Percentiles rank a stretch among this genome's conserved stretches.
phyloP scores from a whole-genome alignment of 2,329 filamentous ascomycete genomes.

The Neopestalotiopsis clavispora region DNA sequence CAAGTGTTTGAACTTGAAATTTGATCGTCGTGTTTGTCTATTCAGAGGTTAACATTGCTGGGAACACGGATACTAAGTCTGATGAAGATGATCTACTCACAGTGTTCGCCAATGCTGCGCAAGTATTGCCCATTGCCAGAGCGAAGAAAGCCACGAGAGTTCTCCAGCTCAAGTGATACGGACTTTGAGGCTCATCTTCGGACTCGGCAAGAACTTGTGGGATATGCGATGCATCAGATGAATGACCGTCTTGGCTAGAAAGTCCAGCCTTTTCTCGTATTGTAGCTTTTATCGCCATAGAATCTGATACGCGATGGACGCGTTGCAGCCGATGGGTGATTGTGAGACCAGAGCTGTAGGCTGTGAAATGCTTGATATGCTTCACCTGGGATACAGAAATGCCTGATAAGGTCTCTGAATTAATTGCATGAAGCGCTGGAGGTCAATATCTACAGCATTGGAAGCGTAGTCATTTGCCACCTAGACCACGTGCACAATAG shows the following conservation, averaged over 20 bases:
- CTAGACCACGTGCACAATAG: background rate
- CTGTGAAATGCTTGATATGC: background rate
- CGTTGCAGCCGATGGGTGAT: background rate
- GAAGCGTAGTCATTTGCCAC: background rate
- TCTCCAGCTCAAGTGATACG: slow-evolving; percentile 8
- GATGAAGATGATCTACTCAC: background rate
- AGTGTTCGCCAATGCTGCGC: slow-evolving; percentile 12
- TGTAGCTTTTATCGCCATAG: background rate
- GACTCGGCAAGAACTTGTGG: background rate
- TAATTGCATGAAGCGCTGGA: no score
- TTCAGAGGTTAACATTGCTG: no score
- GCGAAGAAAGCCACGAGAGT: slow-evolving; percentile 10
- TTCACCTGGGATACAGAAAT: no score
- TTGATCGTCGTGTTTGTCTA: slow-evolving; percentile 14
- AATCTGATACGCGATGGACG: background rate
- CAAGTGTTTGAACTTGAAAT: slow-evolving; percentile 6
- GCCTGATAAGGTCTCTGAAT: no score
- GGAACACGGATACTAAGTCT: background rate
- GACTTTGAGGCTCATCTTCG: slow-evolving; percentile 6
- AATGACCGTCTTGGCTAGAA: background rate
- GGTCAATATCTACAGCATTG: no score
- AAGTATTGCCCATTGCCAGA: slow-evolving; percentile 12
- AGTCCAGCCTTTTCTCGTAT: background rate
- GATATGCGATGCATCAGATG: background rate
- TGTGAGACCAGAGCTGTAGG: no score